Base-by-base conservation (phyloP, 495 filamentous ascomycete genomes). In the Aspergillus egyptiacus region DNA sequence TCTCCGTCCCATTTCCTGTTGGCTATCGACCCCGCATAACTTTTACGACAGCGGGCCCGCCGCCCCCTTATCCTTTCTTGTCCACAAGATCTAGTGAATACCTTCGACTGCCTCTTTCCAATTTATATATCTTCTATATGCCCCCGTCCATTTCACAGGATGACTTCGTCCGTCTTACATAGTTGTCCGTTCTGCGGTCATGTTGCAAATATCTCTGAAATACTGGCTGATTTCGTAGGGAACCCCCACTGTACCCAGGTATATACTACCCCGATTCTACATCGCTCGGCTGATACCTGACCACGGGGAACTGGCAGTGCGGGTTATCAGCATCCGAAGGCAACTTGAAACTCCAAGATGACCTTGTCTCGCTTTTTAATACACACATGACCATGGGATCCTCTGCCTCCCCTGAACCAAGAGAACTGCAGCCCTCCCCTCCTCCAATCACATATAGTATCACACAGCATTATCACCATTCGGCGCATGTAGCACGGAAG, bases 401-500 rank as follows among this genome's bases (percentile, higher is more conserved):
- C 2, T 46, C 57, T 9, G 40, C 48, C 5, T 36, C 43, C 8
- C 43, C 50, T 9, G 46, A 23, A 31, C 35, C n/a, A 14, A 22
- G 35, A n/a, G 46, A 34, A 14, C 5, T 18, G 17, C 27, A 35
- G 18, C 28, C 20, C 3, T 36, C 46, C 27, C 28, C 19, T 43
- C 28, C 57, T 19, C 57, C 67, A 10, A 77, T 79, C 48, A 70
- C 72, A 43, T 88, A 87, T 67, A 83, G 80, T 45, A 77, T 87
- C 53, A 75, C 83, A 10, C 83, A 85, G 53, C 86, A 89, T 63
- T 89, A 89, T 61, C 80, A 84, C 55, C 86, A 89, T 60, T 86
- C 84, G 2, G 64, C 80, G 22, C 84, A 87, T 52, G 49, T 64
- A 63, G 59, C 51, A 10, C 71, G 76, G 22, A 75, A 74, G 6